phyloP scores from a whole-genome alignment of 2,329 filamentous ascomycete genomes.

The Alternaria sp. region DNA sequence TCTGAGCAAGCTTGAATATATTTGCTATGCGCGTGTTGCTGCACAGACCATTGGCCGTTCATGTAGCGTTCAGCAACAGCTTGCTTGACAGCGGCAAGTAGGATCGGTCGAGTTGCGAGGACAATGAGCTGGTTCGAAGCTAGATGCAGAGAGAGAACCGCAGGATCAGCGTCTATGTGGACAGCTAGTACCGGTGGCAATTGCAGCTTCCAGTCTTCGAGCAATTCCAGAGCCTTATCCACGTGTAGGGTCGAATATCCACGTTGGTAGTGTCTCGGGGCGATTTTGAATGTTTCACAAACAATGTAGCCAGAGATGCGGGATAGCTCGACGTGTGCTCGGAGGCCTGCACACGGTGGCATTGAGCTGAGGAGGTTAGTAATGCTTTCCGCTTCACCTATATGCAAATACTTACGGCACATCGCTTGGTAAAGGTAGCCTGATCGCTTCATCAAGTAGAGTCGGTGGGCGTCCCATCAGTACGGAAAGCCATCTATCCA shows the following conservation, averaged over 20 bases:
- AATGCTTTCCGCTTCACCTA: not conserved
- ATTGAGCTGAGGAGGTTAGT: constrained; percentile 27
- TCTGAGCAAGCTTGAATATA: constrained; percentile 27
- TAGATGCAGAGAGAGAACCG: constrained; percentile 37
- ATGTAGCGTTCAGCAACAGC: constrained; percentile 31
- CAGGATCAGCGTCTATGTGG: constrained; percentile 23
- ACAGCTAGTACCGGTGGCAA: constrained; percentile 27
- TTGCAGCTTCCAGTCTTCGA: constrained; percentile 30
- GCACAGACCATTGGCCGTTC: constrained; percentile 18
- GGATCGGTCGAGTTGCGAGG: constrained; percentile 35
- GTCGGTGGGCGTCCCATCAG: constrained; percentile 39
- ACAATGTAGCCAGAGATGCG: constrained; percentile 37
- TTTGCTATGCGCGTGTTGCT: constrained; percentile 20
- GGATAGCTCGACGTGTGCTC: constrained; percentile 35
- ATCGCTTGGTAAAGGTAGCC: constrained; percentile 32
- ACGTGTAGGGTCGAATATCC: constrained; percentile 19
- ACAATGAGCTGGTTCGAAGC: constrained; percentile 37
- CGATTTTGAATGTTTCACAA: constrained; percentile 38
- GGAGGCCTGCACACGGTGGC: constrained; percentile 33
- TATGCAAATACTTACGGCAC: constrained; percentile 26
- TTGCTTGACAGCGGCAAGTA: constrained; percentile 36
- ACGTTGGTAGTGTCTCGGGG: constrained; percentile 22
- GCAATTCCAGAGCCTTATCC: constrained; percentile 32
- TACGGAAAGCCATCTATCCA: constrained; percentile 40
- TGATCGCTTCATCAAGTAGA: constrained; percentile 37